A percentile compares a stretch with the other conserved stretches of the same genome.
Evolutionary conservation across 176 grass and related monocot genomes (phyloP).

Genomic region (Triticum urartu): DNA sequence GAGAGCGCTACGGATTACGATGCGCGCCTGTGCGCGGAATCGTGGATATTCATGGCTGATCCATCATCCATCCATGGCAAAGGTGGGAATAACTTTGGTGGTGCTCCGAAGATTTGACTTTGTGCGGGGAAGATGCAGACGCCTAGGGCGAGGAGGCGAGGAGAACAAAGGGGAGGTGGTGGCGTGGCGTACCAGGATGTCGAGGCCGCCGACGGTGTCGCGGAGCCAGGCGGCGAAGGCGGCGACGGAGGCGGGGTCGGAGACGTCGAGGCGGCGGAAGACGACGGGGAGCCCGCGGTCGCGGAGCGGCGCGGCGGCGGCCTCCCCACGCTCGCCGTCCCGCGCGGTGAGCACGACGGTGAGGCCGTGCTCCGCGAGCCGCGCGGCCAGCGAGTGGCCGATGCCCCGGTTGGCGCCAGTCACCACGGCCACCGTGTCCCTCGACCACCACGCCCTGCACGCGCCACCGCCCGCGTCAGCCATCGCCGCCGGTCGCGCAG

Average conservation of each 20-base stretch:
- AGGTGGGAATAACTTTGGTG: not conserved
- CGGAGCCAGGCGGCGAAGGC: conserved; percentile 68
- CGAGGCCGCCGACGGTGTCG: conserved; percentile 52
- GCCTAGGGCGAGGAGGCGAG: too few species aligned
- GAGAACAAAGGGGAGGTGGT: not conserved
- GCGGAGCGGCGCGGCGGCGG: conserved; percentile 61
- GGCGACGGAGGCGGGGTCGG: conserved; percentile 55
- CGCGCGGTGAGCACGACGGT: conserved; percentile 91
- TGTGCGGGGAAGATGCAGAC: not conserved
- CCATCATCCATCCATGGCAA: not conserved
- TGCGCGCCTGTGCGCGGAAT: not conserved
- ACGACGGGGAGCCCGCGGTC: conserved; percentile 37
- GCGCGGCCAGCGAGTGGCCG: conserved; percentile 64
- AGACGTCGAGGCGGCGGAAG: conserved; percentile 69
- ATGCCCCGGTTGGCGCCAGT: conserved; percentile 95
- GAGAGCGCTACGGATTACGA: not conserved
- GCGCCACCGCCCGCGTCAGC: not conserved
- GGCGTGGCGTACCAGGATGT: conserved; percentile 63
- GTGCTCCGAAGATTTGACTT: not conserved
- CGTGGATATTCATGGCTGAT: not conserved
- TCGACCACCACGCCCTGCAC: conserved; percentile 63
- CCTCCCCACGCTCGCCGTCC: conserved; percentile 62
- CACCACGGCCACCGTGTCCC: conserved; percentile 86
- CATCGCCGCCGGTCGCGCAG: not conserved
- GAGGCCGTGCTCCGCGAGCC: conserved; percentile 73